Evolutionary conservation across 1,284 basidiomycete species (phyloP).

Genomic region (Exobasidium cylindrosporum): DNA sequence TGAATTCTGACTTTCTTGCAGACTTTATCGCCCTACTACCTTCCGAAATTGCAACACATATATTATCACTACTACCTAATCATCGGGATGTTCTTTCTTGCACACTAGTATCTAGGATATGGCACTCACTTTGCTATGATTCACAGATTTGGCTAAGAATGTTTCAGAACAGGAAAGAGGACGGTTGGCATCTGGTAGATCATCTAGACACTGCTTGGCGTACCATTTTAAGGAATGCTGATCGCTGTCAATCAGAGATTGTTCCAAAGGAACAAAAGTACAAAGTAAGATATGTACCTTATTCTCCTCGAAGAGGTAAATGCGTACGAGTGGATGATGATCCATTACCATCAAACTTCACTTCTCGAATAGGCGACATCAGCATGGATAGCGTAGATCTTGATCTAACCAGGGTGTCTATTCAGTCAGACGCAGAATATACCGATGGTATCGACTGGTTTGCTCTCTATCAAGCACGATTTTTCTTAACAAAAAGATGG

Average conservation of each 20-base stretch:
- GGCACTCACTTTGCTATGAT: conserved; percentile 26
- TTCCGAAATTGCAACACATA: conserved; percentile 31
- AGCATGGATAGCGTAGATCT: neutral
- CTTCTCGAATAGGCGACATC: neutral
- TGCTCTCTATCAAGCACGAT: conserved; percentile 24
- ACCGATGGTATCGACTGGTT: conserved; percentile 19
- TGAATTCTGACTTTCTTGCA: conserved; percentile 8
- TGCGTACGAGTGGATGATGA: neutral
- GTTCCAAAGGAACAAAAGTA: too few species aligned
- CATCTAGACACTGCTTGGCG: conserved; percentile 21
- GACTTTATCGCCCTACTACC: conserved; percentile 33
- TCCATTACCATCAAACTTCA: neutral
- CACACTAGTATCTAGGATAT: conserved; percentile 22
- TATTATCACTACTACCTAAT: conserved; percentile 21
- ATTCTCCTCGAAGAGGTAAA: neutral
- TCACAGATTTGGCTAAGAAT: conserved; percentile 27
- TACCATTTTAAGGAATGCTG: neutral
- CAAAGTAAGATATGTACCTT: too few species aligned
- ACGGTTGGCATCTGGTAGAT: conserved; percentile 32
- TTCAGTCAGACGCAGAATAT: neutral
- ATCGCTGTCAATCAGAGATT: neutral
- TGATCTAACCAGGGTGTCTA: neutral
- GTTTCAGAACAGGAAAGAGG: conserved; percentile 23
- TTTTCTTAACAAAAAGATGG: conserved; percentile 28
- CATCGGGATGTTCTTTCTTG: conserved; percentile 24